Evolutionary conservation across 371 early-diverging fungal genomes (phyloP).

Genomic region (Nematocida displodere): DNA sequence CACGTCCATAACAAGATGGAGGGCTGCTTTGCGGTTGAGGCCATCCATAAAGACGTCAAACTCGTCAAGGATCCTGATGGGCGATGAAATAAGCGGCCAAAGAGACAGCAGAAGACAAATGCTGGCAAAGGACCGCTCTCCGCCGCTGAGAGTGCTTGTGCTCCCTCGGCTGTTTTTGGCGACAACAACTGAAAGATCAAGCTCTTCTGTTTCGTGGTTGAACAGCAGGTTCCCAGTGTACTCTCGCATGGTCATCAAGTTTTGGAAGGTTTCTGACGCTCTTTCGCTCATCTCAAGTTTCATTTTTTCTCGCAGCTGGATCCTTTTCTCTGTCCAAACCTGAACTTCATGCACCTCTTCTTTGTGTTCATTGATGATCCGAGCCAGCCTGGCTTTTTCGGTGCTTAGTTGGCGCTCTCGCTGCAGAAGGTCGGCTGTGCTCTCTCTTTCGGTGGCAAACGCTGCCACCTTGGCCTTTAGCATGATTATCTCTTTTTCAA

Average conservation of each 20-base stretch:
- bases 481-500: slow-evolving; percentile 7
- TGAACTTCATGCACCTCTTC: slow-evolving; percentile 30
- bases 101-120: slow-evolving; percentile 84
- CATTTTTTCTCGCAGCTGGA: slow-evolving; percentile 59
- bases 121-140: slow-evolving; percentile 95
- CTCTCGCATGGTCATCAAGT: slow-evolving; percentile 67
- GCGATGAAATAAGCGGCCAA: slow-evolving; percentile 88
- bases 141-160: slow-evolving; percentile 77
- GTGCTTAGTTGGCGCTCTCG: background rate
- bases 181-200: slow-evolving; percentile 68
- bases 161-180: slow-evolving; percentile 50
- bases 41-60: slow-evolving; percentile 97
- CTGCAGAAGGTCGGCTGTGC: background rate
- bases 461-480: background rate
- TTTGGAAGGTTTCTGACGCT: slow-evolving; percentile 52
- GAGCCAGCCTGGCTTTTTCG: background rate
- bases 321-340: slow-evolving; percentile 44
- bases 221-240: slow-evolving; percentile 78
- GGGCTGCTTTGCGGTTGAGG: slow-evolving; percentile 62
- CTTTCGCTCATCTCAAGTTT: slow-evolving; percentile 48
- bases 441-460: background rate
- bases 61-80: slow-evolving; percentile 91
- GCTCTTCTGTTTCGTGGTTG: slow-evolving; percentile 70
- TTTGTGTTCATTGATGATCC: background rate
- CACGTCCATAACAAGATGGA: slow-evolving; percentile 58